Evolutionary conservation across 345 rosid species (phyloP).

Genomic region (Bruguiera gymnorhiza): DNA sequence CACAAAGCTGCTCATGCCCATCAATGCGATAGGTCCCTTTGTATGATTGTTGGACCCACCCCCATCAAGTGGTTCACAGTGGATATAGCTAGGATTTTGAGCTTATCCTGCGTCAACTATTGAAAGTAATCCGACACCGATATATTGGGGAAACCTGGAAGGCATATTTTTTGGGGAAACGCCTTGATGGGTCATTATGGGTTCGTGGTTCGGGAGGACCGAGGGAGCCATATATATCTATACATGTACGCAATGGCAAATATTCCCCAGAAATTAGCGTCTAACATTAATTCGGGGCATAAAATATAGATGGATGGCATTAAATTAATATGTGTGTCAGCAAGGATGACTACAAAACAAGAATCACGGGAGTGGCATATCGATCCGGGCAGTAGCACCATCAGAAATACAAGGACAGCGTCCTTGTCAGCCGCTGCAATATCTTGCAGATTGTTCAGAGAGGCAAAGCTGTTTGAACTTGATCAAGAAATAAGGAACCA

Average conservation of each 20-base stretch:
- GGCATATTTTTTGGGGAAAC: constrained; percentile 1
- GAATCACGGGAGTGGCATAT: constrained; percentile 53
- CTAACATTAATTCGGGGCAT: constrained; percentile 18
- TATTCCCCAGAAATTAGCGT: constrained; percentile 29
- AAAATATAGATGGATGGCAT: constrained; percentile 9
- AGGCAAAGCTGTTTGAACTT: constrained; percentile 17
- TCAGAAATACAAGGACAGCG: constrained; percentile 26
- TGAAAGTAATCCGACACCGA: not conserved
- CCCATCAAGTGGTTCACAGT: constrained; percentile 13
- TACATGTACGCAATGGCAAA: not conserved
- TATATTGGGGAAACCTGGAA: no score
- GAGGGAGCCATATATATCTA: not conserved
- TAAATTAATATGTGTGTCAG: constrained; percentile 14
- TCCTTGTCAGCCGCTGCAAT: constrained; percentile 58
- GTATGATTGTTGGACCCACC: constrained; percentile 22
- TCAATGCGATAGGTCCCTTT: constrained; percentile 29
- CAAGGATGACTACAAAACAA: constrained; percentile 29
- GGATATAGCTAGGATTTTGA: constrained; percentile 6
- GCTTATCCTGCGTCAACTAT: constrained; percentile 4
- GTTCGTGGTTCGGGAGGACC: not conserved
- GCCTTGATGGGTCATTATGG: constrained; percentile 5
- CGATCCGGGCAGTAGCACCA: constrained; percentile 8
- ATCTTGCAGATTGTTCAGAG: constrained; percentile 23
- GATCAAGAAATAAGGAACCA: constrained; percentile 11
- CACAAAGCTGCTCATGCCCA: constrained; percentile 21